Evolutionary conservation across 2,329 filamentous ascomycete species (phyloP).

Genomic region (Metarhizium rileyi): DNA sequence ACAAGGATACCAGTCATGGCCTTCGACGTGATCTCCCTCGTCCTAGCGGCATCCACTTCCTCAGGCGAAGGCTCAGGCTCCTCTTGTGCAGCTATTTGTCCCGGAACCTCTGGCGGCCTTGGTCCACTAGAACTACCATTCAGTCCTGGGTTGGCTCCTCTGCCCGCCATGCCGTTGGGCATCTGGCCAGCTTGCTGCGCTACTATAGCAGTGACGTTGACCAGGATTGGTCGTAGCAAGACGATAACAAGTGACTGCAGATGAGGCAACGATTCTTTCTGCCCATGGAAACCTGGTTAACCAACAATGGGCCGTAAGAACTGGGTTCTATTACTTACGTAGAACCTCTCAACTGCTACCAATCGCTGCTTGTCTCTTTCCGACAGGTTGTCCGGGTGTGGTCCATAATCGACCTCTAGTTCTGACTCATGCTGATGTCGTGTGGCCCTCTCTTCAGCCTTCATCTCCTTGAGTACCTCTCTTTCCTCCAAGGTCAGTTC

Average conservation of each 20-base stretch:
- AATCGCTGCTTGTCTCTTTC: constrained; percentile 55
- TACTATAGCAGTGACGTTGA: constrained; percentile 80
- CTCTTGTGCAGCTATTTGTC: constrained; percentile 25
- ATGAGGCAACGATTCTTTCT: constrained; percentile 71
- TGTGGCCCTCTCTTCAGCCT: constrained; percentile 22
- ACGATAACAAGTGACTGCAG: constrained; percentile 91
- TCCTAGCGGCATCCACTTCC: constrained; percentile 71
- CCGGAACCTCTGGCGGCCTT: constrained; percentile 21
- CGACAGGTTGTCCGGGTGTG: constrained; percentile 35
- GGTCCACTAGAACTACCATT: constrained; percentile 28
- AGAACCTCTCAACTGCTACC: constrained; percentile 69
- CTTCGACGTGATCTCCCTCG: constrained; percentile 81
- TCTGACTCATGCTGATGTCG: constrained; percentile 12
- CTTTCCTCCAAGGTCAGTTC: constrained; percentile 33
- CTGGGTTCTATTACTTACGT: constrained; percentile 48
- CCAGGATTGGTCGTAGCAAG: constrained; percentile 75
- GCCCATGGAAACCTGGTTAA: neutral
- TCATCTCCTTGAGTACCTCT: constrained; percentile 32
- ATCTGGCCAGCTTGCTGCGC: constrained; percentile 44
- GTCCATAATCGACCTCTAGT: constrained; percentile 34
- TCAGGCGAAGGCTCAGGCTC: constrained; percentile 49
- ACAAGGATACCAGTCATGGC: constrained; percentile 84
- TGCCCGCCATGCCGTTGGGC: constrained; percentile 31
- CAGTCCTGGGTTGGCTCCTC: constrained; percentile 26
- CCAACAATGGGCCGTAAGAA: neutral